phyloP scores from a whole-genome alignment of 139 green algal species.

The Tetradesmus lagerheimii region DNA sequence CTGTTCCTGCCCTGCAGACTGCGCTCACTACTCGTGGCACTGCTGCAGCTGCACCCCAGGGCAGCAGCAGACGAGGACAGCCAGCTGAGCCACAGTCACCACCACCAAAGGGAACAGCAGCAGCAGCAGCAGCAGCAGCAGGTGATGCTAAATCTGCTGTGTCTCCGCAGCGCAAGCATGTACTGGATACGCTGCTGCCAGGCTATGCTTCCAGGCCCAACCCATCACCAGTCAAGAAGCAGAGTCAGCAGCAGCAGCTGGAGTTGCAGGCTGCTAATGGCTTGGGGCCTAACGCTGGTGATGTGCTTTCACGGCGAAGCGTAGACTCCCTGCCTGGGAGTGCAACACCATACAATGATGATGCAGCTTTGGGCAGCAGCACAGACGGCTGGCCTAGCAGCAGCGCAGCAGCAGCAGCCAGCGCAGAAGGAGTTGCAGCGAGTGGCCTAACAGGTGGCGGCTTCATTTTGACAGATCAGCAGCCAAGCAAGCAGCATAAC shows the following conservation, averaged over 20 bases:
- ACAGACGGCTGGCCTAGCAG: neutral
- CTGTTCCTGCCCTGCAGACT: neutral
- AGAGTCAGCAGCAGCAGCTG: constrained; percentile 10
- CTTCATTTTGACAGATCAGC: neutral
- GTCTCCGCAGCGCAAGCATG: neutral
- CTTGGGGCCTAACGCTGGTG: neutral
- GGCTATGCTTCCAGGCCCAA: constrained; percentile 75
- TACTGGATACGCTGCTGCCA: constrained; percentile 66
- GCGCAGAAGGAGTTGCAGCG: neutral
- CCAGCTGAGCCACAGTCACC: neutral
- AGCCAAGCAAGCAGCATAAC: neutral
- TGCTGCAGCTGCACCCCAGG: constrained; percentile 14
- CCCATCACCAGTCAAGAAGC: constrained; percentile 60
- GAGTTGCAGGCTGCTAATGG: neutral
- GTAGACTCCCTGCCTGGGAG: neutral
- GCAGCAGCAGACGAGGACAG: neutral
- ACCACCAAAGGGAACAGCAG: neutral
- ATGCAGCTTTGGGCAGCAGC: neutral
- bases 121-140: constrained; percentile 33
- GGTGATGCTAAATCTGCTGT: neutral
- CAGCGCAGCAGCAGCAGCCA: neutral
- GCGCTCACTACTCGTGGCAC: constrained; percentile 11
- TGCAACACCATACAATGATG: neutral
- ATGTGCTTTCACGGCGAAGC: neutral
- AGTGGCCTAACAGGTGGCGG: constrained; percentile 1